A percentile compares a stretch with the other conserved stretches of the same genome.
Conservation (phyloP, 257 asterid species). For the Forsythia suspensa region DNA sequence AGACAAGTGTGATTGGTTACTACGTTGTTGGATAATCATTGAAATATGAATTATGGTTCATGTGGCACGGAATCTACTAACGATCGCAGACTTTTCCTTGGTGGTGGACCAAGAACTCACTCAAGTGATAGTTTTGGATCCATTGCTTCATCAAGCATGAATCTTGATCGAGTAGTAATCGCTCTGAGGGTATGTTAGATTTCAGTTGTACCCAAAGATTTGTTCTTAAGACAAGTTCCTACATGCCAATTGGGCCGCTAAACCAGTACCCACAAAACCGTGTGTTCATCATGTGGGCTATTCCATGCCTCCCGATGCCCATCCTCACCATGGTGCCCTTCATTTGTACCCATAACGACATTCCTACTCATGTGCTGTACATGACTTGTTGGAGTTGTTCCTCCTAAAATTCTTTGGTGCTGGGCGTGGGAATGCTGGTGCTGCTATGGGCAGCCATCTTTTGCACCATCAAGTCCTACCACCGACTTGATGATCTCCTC, state of each 20-base stretch:
- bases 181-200: slow-evolving; percentile 66
- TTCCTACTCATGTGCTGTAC: slow-evolving; percentile 90
- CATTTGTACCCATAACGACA: too few species aligned
- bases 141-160: slow-evolving; percentile 46
- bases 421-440: slow-evolving; percentile 83
- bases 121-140: slow-evolving; percentile 76
- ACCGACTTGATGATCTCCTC: too few species aligned
- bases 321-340: slow-evolving; percentile 78
- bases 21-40: not conserved
- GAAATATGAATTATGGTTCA: slow-evolving; percentile 30
- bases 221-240: slow-evolving; percentile 60
- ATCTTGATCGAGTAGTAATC: slow-evolving; percentile 77
- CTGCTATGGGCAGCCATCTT: slow-evolving; percentile 94
- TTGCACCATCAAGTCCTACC: slow-evolving; percentile 65
- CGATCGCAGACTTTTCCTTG: slow-evolving; percentile 83
- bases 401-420: slow-evolving; percentile 82
- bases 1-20: not conserved
- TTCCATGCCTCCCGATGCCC: slow-evolving; percentile 81
- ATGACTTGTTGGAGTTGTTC: slow-evolving; percentile 88
- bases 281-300: slow-evolving; percentile 85
- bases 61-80: slow-evolving; percentile 73
- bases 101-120: slow-evolving; percentile 86
- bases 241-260: slow-evolving; percentile 76
- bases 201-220: slow-evolving; percentile 15
- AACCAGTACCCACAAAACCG: slow-evolving; percentile 83